phyloP scores from a whole-genome alignment of 768 basidiomycete genomes.

The Kwoniella dejecticola region DNA sequence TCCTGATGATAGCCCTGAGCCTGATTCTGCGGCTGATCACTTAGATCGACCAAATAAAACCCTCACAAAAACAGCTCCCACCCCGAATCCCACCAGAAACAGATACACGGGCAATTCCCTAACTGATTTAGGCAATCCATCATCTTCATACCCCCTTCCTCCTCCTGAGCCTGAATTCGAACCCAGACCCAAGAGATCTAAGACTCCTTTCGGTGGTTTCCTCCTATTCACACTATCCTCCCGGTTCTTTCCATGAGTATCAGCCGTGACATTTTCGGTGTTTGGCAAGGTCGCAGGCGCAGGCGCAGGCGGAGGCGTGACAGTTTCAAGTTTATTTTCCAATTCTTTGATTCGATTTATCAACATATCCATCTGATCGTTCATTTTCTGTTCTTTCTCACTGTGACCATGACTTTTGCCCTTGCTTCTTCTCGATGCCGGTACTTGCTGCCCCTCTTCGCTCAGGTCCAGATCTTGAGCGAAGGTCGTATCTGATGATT shows the following conservation, averaged over 20 bases:
- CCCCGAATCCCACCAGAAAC: conserved; percentile 50
- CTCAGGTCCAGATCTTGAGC: no score
- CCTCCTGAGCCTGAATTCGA: no score
- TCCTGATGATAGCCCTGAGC: no score
- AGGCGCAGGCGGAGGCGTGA: no score
- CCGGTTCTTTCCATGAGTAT: no score
- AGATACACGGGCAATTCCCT: conserved; percentile 45
- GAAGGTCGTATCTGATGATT: no score
- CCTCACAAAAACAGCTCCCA: conserved; percentile 44
- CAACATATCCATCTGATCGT: conserved; percentile 26
- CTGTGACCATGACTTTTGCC: not conserved
- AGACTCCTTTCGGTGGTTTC: not conserved
- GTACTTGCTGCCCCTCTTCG: no score
- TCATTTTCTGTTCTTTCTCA: conserved; percentile 18
- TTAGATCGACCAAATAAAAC: conserved; percentile 34
- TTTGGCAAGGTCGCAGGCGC: no score
- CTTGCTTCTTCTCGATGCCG: not conserved
- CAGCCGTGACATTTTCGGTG: no score
- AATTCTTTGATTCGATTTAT: conserved; percentile 35
- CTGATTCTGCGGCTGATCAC: no score
- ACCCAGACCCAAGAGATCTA: conserved; percentile 12
- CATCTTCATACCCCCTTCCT: conserved; percentile 8
- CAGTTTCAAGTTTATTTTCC: conserved; percentile 12
- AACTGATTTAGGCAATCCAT: conserved; percentile 37
- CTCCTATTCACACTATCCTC: no score